Evolutionary conservation across 2,329 filamentous ascomycete species (phyloP).

Genomic region (Pseudopyricularia javanii): DNA sequence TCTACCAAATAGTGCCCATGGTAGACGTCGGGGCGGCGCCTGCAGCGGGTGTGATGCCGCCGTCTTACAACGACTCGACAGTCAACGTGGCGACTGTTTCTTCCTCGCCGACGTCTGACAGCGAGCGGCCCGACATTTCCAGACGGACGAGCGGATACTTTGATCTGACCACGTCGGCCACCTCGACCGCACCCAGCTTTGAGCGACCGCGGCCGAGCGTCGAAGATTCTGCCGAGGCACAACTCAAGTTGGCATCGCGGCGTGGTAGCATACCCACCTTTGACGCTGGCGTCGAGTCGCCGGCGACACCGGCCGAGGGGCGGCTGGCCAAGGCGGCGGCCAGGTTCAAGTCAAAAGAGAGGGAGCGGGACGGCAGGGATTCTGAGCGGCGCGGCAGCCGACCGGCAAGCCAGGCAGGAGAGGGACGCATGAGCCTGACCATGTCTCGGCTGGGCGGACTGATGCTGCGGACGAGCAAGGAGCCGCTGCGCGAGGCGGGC

Average conservation of each 20-base stretch:
- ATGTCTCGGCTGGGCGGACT: slow-evolving; percentile 43
- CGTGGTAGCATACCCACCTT: slow-evolving; percentile 38
- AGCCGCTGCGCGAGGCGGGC: slow-evolving; percentile 23
- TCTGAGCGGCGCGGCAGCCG: slow-evolving; percentile 33
- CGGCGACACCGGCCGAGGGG: slow-evolving; percentile 34
- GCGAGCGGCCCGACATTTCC: slow-evolving; percentile 15
- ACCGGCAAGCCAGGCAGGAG: slow-evolving; percentile 44
- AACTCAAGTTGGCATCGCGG: slow-evolving; percentile 23
- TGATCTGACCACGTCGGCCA: slow-evolving; percentile 22
- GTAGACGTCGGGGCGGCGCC: slow-evolving; percentile 52
- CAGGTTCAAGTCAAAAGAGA: slow-evolving; percentile 27
- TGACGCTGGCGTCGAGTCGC: slow-evolving; percentile 15
- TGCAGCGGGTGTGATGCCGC: slow-evolving; percentile 29
- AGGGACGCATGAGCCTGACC: slow-evolving; percentile 43
- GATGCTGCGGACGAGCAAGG: slow-evolving; percentile 34
- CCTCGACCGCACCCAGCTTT: slow-evolving; percentile 29
- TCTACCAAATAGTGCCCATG: slow-evolving; percentile 89
- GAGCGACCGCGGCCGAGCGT: slow-evolving; percentile 35
- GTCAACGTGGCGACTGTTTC: slow-evolving; percentile 15
- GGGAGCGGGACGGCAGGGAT: slow-evolving; percentile 1
- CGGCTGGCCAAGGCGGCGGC: slow-evolving; percentile 45
- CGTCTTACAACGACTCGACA: slow-evolving; percentile 44
- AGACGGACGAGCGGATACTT: slow-evolving; percentile 31
- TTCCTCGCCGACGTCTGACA: slow-evolving; percentile 11
- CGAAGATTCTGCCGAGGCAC: slow-evolving; percentile 10